phyloP scores from a whole-genome alignment of 2,329 filamentous ascomycete genomes.

The Aspergillus intermedius region DNA sequence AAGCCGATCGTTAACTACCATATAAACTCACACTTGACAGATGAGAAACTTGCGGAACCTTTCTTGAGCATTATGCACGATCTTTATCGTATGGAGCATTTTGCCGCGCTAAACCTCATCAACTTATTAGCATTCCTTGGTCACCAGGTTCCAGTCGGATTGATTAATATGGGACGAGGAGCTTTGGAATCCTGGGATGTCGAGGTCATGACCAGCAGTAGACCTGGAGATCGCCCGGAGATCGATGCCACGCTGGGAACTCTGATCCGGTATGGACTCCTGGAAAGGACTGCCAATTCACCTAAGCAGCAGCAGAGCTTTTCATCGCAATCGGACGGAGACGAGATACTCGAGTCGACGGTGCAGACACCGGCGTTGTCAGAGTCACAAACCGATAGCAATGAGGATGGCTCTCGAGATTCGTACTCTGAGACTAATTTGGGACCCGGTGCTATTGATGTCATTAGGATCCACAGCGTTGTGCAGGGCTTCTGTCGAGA shows the following conservation, averaged over 20 bases:
- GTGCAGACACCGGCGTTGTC: slow-evolving; percentile 22
- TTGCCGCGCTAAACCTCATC: slow-evolving; percentile 58
- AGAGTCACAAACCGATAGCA: slow-evolving; percentile 29
- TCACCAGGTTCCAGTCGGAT: slow-evolving; percentile 59
- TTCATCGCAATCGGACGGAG: slow-evolving; percentile 17
- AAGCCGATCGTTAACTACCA: slow-evolving; percentile 57
- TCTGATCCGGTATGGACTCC: slow-evolving; percentile 41
- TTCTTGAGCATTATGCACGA: slow-evolving; percentile 45
- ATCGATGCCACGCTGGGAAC: slow-evolving; percentile 42
- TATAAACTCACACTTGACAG: slow-evolving; percentile 50
- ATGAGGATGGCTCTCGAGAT: slow-evolving; percentile 17
- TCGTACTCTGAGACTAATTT: slow-evolving; percentile 25
- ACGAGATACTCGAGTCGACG: slow-evolving; percentile 16
- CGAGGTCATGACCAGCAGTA: slow-evolving; percentile 33
- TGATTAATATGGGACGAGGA: slow-evolving; percentile 51
- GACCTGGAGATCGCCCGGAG: slow-evolving; percentile 30
- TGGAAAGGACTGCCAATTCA: slow-evolving; percentile 35
- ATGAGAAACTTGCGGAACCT: slow-evolving; percentile 48
- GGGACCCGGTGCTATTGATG: slow-evolving; percentile 31
- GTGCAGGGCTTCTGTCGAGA: slow-evolving; percentile 44
- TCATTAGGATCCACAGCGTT: slow-evolving; percentile 43
- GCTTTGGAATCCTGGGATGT: slow-evolving; percentile 27
- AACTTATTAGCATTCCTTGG: slow-evolving; percentile 60
- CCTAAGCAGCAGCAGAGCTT: slow-evolving; percentile 17
- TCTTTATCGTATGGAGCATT: slow-evolving; percentile 33